phyloP scores from a whole-genome alignment of 169 alveolate genomes.

The Eimeria acervulina region DNA sequence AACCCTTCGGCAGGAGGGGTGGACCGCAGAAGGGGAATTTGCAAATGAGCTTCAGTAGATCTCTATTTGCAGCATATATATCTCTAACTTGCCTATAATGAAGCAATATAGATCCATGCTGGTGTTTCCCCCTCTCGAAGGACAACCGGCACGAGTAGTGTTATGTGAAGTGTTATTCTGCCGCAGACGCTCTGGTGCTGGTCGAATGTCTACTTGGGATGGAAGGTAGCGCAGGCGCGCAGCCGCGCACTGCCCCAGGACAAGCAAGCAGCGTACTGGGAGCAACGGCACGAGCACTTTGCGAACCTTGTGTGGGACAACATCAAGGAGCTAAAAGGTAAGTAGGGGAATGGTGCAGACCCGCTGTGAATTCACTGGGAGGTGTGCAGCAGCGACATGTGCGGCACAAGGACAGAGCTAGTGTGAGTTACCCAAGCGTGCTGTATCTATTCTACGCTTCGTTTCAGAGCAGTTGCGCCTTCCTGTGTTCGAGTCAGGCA shows the following conservation, averaged over 20 bases:
- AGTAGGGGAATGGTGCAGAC: not conserved
- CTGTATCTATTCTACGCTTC: not conserved
- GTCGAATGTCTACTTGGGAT: constrained; percentile 91
- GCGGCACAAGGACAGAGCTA: not conserved
- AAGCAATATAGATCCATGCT: too few relatives aligned
- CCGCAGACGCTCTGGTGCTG: constrained; percentile 92
- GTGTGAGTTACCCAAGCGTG: not conserved
- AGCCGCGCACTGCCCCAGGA: constrained; percentile 89
- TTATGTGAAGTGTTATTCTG: not conserved
- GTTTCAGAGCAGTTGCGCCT: not conserved
- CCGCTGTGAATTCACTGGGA: not conserved
- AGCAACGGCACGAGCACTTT: constrained; percentile 92
- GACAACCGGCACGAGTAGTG: not conserved
- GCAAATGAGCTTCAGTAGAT: not conserved
- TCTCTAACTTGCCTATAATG: not conserved
- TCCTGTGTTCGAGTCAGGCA: not conserved
- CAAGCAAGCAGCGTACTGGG: constrained; percentile 93
- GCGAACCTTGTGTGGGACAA: constrained; percentile 93
- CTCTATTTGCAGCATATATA: not conserved
- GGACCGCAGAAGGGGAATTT: not conserved
- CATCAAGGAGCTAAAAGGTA: constrained; percentile 92
- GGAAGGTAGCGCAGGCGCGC: constrained; percentile 90
- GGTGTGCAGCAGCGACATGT: not conserved
- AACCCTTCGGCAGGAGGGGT: not conserved
- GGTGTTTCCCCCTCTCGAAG: not conserved